Evolutionary conservation across 2,329 filamentous ascomycete species (phyloP), one percentile per base, ranked within the genome.

Genomic region (Colletotrichum plurivorum): DNA sequence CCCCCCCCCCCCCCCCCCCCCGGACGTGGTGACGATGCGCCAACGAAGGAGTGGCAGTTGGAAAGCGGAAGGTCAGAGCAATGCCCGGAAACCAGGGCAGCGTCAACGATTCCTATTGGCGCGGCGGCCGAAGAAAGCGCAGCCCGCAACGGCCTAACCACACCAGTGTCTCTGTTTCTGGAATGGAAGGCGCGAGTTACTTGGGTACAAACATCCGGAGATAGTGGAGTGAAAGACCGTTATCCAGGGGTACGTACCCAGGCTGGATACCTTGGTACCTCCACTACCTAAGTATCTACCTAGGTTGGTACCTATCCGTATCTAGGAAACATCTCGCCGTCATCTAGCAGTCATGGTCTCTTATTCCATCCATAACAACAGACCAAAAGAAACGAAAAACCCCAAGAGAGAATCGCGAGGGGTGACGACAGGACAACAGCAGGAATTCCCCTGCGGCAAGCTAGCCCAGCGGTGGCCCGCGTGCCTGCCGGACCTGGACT

Each of bases 41-140:
- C 18, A 12, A 20, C 16, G 20, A 20, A 22, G 18, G 25, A 49
- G 18, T 4, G 22, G 18, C 46, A 49, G n/a, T 18, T 22, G 49
- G 53, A 46, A 67, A 53, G 48, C 51, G 64, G 58, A 68, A 64
- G 61, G 65, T 65, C 60, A 68, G 48, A 69, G 66, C 62, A 36
- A 36, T 36, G 31, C 31, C 31, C 31, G 31, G 31, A 59, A 41
- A 16, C 15, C 48, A 20, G 49, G 15, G 16, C 55, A 20, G 63
- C 62, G 66, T 55, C 55, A 66, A 51, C 18, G 36, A 3, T 60
- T 69, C 66, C 66, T 52, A 69, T 69, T 66, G 66, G 66, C 16
- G 27, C 53, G 20, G 27, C 18, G 41, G 41, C 41, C 41, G 41
- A 43, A 9, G 41, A n/a, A n/a, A 43, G 41, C 41, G 41, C 41